A percentile compares a stretch with the other conserved stretches of the same genome.
These are phyloP conservation scores for Auricularia cornea DNA, from an alignment of 768 basidiomycete species.

Conservation along the genomic window DNA sequence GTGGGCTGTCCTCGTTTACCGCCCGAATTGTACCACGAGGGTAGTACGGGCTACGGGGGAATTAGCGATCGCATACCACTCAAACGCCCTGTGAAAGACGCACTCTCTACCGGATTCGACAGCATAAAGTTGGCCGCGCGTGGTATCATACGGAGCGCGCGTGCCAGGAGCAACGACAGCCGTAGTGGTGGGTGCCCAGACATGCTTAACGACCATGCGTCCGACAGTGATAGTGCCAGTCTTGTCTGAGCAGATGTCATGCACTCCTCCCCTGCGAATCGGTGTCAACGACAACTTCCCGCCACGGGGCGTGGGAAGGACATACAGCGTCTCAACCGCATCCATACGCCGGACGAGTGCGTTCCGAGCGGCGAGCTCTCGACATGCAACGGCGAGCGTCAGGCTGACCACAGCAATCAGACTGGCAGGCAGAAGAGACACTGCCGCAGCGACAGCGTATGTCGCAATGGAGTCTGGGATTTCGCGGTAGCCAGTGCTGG, in stretches of 20 bases:
- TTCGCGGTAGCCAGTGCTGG: slow-evolving; percentile 24
- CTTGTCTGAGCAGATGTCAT: slow-evolving; percentile 48
- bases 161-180: neutral
- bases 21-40: too few species aligned
- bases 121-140: too few species aligned
- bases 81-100: too few species aligned
- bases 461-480: neutral
- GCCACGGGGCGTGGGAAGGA: too few species aligned
- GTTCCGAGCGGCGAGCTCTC: slow-evolving; percentile 46
- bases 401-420: slow-evolving; percentile 42
- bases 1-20: too few species aligned
- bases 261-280: slow-evolving; percentile 50
- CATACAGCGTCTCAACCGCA: slow-evolving; percentile 52
- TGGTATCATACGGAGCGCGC: neutral
- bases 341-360: slow-evolving; percentile 57
- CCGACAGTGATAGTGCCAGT: slow-evolving; percentile 35
- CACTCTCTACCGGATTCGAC: too few species aligned
- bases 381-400: slow-evolving; percentile 50
- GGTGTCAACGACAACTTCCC: too few species aligned
- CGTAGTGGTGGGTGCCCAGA: too few species aligned
- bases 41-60: too few species aligned
- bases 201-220: neutral
- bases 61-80: too few species aligned
- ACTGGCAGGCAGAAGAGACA: slow-evolving; percentile 26
- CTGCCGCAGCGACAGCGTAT: slow-evolving; percentile 22